These are phyloP conservation scores for Moricandia moricandioides DNA, from an alignment of 345 rosid genomes.

Conservation along the genomic window DNA sequence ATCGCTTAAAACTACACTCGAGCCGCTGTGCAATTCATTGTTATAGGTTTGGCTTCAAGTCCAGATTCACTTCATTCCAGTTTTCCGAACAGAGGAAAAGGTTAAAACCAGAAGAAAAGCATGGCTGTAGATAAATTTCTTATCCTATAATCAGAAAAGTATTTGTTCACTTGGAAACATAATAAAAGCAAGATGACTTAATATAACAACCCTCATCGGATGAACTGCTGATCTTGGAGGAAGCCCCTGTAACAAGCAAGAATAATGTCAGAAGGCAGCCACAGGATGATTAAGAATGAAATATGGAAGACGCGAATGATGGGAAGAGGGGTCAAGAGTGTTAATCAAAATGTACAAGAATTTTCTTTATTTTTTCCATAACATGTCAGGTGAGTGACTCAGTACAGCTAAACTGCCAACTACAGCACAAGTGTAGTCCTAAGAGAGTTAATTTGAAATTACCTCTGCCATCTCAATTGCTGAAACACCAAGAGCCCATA, in stretches of 20 bases:
- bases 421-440: constrained; percentile 16
- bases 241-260: constrained; percentile 60
- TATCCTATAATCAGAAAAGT: constrained; percentile 9
- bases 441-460: constrained; percentile 13
- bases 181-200: constrained; percentile 24
- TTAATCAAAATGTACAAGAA: constrained; percentile 7
- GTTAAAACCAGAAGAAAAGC: neutral
- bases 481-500: constrained; percentile 99
- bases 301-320: neutral
- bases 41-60: constrained; percentile 8
- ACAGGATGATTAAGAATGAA: constrained; percentile 1
- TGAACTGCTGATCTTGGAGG: constrained; percentile 98
- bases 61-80: constrained; percentile 7
- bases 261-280: constrained; percentile 14
- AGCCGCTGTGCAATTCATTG: neutral
- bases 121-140: constrained; percentile 10
- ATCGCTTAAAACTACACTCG: neutral
- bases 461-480: constrained; percentile 99
- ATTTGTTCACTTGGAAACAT: constrained; percentile 11
- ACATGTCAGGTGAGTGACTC: constrained; percentile 7
- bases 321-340: neutral
- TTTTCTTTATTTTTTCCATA: neutral
- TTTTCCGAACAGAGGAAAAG: neutral
- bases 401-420: constrained; percentile 13
- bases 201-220: constrained; percentile 96